These are phyloP conservation scores for Graphium sp. DNA, from an alignment of 2,329 filamentous ascomycete species.

Conservation along the genomic window DNA sequence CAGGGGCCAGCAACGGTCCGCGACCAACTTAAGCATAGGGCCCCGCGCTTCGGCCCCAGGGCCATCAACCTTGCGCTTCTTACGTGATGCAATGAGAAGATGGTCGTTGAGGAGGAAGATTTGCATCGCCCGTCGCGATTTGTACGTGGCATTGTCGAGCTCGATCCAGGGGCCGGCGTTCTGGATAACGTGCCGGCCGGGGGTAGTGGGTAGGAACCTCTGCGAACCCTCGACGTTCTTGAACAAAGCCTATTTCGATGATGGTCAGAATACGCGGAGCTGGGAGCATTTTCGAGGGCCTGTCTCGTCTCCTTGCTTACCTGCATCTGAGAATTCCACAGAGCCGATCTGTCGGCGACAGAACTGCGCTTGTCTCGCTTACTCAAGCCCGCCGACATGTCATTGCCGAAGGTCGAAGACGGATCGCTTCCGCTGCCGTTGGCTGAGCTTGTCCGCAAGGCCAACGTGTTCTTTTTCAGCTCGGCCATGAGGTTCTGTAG, in stretches of 20 bases:
- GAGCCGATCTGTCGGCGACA: conserved; percentile 50
- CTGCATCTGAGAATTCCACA: conserved; percentile 58
- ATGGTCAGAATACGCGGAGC: not conserved
- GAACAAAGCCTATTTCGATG: conserved; percentile 58
- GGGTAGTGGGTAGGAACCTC: conserved; percentile 81
- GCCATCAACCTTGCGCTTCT: conserved; percentile 76
- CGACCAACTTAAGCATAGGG: conserved; percentile 61
- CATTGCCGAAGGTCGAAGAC: too few species aligned
- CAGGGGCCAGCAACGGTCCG: conserved; percentile 86
- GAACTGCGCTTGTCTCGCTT: conserved; percentile 78
- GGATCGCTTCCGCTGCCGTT: conserved; percentile 32
- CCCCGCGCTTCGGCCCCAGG: conserved; percentile 29
- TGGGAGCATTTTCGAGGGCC: not conserved
- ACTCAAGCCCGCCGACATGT: conserved; percentile 37
- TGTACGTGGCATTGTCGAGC: conserved; percentile 94
- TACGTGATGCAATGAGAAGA: conserved; percentile 74
- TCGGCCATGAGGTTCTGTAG: conserved; percentile 85
- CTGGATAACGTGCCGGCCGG: conserved; percentile 84
- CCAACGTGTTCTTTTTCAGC: conserved; percentile 61
- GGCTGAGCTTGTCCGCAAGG: conserved; percentile 28
- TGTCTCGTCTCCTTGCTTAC: not conserved
- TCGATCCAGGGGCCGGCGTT: conserved; percentile 93
- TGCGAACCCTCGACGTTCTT: conserved; percentile 97
- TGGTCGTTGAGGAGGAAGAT: conserved; percentile 92
- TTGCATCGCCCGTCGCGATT: conserved; percentile 74